Evolutionary conservation across 805 yeast genomes (phyloP).

Genomic region (Zygotorulaspora danielsina): DNA sequence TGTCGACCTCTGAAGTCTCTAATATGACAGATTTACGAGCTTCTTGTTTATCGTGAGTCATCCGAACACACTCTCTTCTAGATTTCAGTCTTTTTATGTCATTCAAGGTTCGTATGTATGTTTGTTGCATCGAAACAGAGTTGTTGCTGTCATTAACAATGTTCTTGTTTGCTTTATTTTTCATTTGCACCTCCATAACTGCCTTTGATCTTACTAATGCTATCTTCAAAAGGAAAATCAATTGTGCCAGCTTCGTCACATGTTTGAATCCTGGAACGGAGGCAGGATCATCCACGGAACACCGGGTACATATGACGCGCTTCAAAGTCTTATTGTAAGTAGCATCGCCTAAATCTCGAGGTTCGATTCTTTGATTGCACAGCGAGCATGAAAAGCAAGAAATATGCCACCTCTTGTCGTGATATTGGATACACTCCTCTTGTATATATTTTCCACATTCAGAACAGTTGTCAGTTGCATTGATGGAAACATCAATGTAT

Average conservation of each 20-base stretch:
- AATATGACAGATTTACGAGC: conserved; percentile 64
- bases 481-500: conserved; percentile 46
- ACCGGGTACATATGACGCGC: conserved; percentile 54
- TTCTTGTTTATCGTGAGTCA: conserved; percentile 48
- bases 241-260: conserved; percentile 70
- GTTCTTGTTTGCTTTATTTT: conserved; percentile 13
- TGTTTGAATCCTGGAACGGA: conserved; percentile 51
- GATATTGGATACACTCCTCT: conserved; percentile 64
- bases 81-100: conserved; percentile 76
- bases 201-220: conserved; percentile 72
- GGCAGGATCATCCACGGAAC: conserved; percentile 51
- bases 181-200: conserved; percentile 46
- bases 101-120: conserved; percentile 64
- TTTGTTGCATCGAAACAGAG: conserved; percentile 38
- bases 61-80: conserved; percentile 56
- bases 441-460: conserved; percentile 75
- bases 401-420: conserved; percentile 74
- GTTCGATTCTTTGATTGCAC: conserved; percentile 46
- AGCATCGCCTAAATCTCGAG: conserved; percentile 43
- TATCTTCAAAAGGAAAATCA: conserved; percentile 71
- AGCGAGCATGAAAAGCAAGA: conserved; percentile 64
- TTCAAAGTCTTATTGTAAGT: conserved; percentile 40
- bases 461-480: conserved; percentile 73
- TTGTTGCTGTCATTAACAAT: conserved; percentile 10
- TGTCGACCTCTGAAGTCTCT: conserved; percentile 44